phyloP scores from a whole-genome alignment of 129 eudicot genomes.

The Helianthus tuberosus region DNA sequence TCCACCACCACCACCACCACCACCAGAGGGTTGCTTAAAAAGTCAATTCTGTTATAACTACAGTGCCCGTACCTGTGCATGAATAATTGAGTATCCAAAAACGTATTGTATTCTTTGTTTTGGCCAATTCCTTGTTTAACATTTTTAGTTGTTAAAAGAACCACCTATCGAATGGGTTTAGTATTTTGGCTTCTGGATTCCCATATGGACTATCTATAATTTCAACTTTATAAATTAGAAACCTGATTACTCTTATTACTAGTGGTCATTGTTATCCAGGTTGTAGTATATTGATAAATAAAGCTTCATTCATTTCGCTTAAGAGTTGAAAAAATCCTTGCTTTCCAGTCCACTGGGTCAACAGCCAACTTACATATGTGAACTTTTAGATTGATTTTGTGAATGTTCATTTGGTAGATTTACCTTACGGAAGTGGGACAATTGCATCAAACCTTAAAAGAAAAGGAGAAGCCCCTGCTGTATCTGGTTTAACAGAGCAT shows the following conservation, averaged over 20 bases:
- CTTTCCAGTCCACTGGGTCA: neutral
- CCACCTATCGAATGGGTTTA: neutral
- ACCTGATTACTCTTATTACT: neutral
- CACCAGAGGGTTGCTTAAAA: neutral
- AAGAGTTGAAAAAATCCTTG: neutral
- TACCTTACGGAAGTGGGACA: constrained; percentile 61
- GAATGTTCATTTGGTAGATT: constrained; percentile 48
- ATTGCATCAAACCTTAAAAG: constrained; percentile 62
- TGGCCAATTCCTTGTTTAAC: neutral
- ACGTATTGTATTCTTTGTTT: neutral
- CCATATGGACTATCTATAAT: neutral
- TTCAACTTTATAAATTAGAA: neutral
- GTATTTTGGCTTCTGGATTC: constrained; percentile 10
- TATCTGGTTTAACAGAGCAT: constrained; percentile 83
- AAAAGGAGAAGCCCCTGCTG: constrained; percentile 98
- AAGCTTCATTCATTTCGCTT: neutral
- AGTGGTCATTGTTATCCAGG: neutral
- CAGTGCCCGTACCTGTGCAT: neutral
- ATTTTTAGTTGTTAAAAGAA: neutral
- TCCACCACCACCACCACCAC: too few species aligned
- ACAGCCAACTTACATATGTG: neutral
- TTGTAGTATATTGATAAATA: neutral
- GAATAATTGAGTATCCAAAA: neutral
- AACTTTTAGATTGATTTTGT: neutral
- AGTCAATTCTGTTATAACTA: neutral